Evolutionary conservation across 768 basidiomycete species (phyloP).

Genomic region (Collybia sordida): DNA sequence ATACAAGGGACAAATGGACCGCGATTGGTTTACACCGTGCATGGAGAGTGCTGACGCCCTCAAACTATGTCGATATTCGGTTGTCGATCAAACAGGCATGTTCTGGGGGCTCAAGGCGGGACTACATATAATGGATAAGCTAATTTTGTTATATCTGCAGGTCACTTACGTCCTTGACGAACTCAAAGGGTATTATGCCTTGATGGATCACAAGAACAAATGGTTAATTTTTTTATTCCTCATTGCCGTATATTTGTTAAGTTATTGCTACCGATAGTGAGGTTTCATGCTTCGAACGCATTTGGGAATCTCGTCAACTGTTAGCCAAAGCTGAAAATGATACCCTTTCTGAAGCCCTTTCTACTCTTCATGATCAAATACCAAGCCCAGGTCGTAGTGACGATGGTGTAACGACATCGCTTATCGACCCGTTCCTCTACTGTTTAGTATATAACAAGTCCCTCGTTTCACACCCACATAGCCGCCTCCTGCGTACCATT

Average conservation of each 20-base stretch:
- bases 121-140: background rate
- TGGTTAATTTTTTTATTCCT: constrained; percentile 28
- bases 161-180: constrained; percentile 50
- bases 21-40: constrained; percentile 21
- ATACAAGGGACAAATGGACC: constrained; percentile 30
- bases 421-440: constrained; percentile 42
- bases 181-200: constrained; percentile 40
- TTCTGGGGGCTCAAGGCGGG: background rate
- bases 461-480: constrained; percentile 28
- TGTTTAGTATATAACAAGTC: constrained; percentile 41
- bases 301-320: constrained; percentile 43
- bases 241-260: background rate
- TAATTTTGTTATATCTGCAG: constrained; percentile 20
- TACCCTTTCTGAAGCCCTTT: constrained; percentile 21
- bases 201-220: constrained; percentile 33
- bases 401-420: constrained; percentile 19
- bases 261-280: constrained; percentile 30
- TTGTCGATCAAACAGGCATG: constrained; percentile 42
- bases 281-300: constrained; percentile 56
- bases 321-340: constrained; percentile 12
- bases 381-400: constrained; percentile 7
- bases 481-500: constrained; percentile 14
- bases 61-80: constrained; percentile 24
- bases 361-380: constrained; percentile 14
- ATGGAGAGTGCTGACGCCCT: constrained; percentile 37